A percentile compares a stretch with the other conserved stretches of the same genome.
phyloP scores from a whole-genome alignment of 2,329 filamentous ascomycete species.

The Huntiella bhutanensis region DNA sequence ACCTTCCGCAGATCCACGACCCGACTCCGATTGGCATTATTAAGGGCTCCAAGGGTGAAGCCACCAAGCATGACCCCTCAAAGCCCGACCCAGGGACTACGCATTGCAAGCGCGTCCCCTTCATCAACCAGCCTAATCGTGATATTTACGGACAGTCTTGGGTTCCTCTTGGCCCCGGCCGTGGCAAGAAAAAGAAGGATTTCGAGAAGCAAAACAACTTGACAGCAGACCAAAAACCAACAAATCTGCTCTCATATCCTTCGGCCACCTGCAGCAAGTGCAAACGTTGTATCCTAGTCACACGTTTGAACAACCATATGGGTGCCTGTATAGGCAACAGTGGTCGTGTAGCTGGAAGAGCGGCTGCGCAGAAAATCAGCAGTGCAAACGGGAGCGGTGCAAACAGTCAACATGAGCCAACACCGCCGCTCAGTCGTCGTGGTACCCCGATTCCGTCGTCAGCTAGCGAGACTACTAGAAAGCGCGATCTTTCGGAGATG shows the following conservation, averaged over 20 bases:
- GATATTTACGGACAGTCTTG: slow-evolving; percentile 73
- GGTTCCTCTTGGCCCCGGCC: slow-evolving; percentile 48
- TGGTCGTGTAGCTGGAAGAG: slow-evolving; percentile 41
- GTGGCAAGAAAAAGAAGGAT: slow-evolving; percentile 66
- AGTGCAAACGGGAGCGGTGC: slow-evolving; percentile 29
- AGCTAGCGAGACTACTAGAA: slow-evolving; percentile 33
- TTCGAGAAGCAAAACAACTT: slow-evolving; percentile 40
- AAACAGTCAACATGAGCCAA: slow-evolving; percentile 33
- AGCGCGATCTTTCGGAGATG: slow-evolving; percentile 35
- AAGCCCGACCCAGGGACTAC: slow-evolving; percentile 47
- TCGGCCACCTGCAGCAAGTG: slow-evolving; percentile 50
- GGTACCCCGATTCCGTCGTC: slow-evolving; percentile 38
- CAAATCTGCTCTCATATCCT: slow-evolving; percentile 44
- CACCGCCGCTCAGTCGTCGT: slow-evolving; percentile 43
- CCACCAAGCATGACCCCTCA: too few species aligned
- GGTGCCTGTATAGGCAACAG: slow-evolving; percentile 48
- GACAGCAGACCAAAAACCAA: slow-evolving; percentile 34
- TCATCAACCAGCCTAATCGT: slow-evolving; percentile 55
- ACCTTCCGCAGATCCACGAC: slow-evolving; percentile 53
- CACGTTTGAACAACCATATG: slow-evolving; percentile 49
- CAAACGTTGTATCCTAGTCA: slow-evolving; percentile 46
- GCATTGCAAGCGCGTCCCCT: slow-evolving; percentile 65
- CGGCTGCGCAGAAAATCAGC: slow-evolving; percentile 43
- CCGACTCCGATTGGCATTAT: slow-evolving; percentile 39
- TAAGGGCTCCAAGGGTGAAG: slow-evolving; percentile 31